These are phyloP conservation scores for Lunularia cruciata DNA, from an alignment of 225 moss, liverwort and hornwort genomes.

Conservation along the genomic window DNA sequence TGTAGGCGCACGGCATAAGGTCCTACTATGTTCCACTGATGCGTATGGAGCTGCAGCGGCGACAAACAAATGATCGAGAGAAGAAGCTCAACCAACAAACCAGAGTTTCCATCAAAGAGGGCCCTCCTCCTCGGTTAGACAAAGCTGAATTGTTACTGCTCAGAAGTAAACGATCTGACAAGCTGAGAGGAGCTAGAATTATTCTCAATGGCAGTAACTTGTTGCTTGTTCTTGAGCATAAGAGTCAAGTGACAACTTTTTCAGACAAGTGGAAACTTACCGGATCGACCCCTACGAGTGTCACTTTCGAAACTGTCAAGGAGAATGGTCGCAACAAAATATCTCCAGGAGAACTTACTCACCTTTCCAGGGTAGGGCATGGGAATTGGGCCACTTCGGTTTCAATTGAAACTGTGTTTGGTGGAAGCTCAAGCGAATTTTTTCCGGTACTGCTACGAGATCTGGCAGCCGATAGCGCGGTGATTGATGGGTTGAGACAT, in stretches of 20 bases:
- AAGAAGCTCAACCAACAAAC: not conserved
- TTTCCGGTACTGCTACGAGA: conserved; percentile 6
- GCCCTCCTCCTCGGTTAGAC: conserved; percentile 11
- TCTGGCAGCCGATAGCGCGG: conserved; percentile 16
- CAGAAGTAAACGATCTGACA: conserved; percentile 8
- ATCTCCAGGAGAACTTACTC: conserved; percentile 14
- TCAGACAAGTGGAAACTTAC: conserved; percentile 17
- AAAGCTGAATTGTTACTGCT: conserved; percentile 17
- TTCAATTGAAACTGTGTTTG: conserved; percentile 17
- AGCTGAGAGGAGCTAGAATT: conserved; percentile 21
- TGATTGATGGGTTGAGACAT: conserved; percentile 21
- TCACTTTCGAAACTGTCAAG: conserved; percentile 13
- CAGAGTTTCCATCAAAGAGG: not conserved
- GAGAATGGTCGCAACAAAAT: conserved; percentile 11
- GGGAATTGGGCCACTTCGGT: conserved; percentile 15
- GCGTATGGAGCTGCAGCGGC: no score
- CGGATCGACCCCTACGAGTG: conserved; percentile 1
- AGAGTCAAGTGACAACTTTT: conserved; percentile 20
- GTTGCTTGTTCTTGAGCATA: conserved; percentile 20
- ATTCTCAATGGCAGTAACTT: conserved; percentile 6
- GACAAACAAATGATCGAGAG: no score
- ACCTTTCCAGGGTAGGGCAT: conserved; percentile 15
- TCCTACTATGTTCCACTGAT: no score
- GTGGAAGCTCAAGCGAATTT: conserved; percentile 1
- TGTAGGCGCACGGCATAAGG: no score